Evolutionary conservation across 2,329 filamentous ascomycete species (phyloP), one percentile per base, ranked within the genome.

Genomic region (Scytalidium sp.): DNA sequence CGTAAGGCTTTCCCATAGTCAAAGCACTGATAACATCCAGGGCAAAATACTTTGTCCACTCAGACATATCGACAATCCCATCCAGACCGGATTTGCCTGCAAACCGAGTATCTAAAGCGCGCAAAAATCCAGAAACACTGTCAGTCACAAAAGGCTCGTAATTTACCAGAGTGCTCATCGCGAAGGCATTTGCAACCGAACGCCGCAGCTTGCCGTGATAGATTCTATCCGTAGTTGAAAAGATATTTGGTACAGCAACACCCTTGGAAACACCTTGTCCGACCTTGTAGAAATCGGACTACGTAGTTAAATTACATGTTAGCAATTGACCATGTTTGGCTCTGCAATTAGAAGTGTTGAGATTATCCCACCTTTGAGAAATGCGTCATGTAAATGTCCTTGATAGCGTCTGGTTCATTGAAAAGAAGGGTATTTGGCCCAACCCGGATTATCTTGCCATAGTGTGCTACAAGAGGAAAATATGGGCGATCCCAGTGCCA

Each of bases 341-440:
- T 7, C 13, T 27, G 25, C 25, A 13, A 27, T 7, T 7, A 27
- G 15, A 15, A 36, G 17, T 9, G 32, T n/a, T 36, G 5, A 36
- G 4, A 4, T 4, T n/a, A 36, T 15, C 15, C 15, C 13, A 36
- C 32, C 32, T 36, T 36, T 36, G 13, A 7, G 17, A 36, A 36
- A n/a, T 36, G 32, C 13, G 32, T 36, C 32, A 36, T 36, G 13
- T 53, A 53, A 21, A 53, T 53, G 41, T 53, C 48, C 21, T 50
- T 45, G 2, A 50, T 44, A 29, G 47, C 51, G 8, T 27, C 20
- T 11, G 48, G 45, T 15, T 53, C 51, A 3, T 41, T 45, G 23
- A 53, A 50, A 2, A 25, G 43, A 22, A 50, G 45, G 32, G 45
- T 48, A 23, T 50, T 53, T 9, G 51, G 51, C 3, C 47, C 51